Conservation (phyloP, 352 stramenopile species). For the Aphanomyces cochlioides region DNA sequence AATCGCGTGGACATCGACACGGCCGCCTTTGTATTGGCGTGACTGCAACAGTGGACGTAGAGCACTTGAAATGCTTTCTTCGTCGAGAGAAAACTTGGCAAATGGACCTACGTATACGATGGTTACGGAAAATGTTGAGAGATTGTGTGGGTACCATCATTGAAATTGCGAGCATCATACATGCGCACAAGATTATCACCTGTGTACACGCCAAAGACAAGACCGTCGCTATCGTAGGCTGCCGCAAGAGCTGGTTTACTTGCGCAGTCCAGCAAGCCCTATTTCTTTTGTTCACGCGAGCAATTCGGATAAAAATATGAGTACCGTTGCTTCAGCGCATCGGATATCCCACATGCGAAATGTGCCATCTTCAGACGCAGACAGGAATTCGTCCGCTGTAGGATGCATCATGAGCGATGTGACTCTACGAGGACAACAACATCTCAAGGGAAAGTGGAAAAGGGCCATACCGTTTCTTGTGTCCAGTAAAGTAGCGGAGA, state of each 20-base stretch:
- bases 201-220: constrained; percentile 83
- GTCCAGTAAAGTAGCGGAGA: constrained; percentile 79
- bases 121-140: neutral
- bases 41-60: constrained; percentile 66
- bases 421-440: constrained; percentile 41
- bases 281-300: constrained; percentile 33
- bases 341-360: constrained; percentile 80
- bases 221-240: constrained; percentile 77
- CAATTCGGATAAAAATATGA: neutral
- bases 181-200: constrained; percentile 83
- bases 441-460: neutral
- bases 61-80: constrained; percentile 55
- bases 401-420: constrained; percentile 84
- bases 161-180: constrained; percentile 86
- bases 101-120: constrained; percentile 51
- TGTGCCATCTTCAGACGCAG: constrained; percentile 68
- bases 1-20: constrained; percentile 70
- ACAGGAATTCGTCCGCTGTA: constrained; percentile 80
- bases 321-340: constrained; percentile 54
- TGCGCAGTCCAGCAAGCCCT: constrained; percentile 52
- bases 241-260: constrained; percentile 38
- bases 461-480: constrained; percentile 54
- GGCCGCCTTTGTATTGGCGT: constrained; percentile 50
- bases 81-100: constrained; percentile 83
- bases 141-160: constrained; percentile 38